These are phyloP conservation scores for Penicillium sp. DNA, from an alignment of 2,329 filamentous ascomycete species.

Conservation along the genomic window DNA sequence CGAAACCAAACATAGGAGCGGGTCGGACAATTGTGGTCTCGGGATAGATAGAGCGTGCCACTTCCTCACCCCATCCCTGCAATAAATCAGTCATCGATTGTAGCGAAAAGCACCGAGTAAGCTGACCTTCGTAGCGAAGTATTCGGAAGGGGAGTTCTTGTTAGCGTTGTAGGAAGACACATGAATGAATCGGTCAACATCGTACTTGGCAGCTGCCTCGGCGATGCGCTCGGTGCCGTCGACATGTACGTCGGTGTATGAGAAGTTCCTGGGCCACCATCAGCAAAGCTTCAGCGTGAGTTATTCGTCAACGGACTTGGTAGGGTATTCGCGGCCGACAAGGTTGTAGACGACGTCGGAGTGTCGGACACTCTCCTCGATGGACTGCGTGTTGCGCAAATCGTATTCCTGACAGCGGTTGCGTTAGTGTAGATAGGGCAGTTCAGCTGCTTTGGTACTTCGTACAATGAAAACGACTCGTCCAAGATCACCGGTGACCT, in stretches of 20 bases:
- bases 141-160: conserved; percentile 80
- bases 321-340: conserved; percentile 91
- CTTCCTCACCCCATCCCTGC: conserved; percentile 77
- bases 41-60: conserved; percentile 87
- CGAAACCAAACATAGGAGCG: conserved; percentile 91
- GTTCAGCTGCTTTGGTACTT: neutral
- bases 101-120: neutral
- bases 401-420: conserved; percentile 76
- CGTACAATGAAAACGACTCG: conserved; percentile 81
- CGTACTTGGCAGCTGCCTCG: conserved; percentile 95
- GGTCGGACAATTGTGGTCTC: conserved; percentile 97
- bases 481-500: conserved; percentile 93
- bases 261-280: conserved; percentile 76
- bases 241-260: conserved; percentile 88
- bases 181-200: conserved; percentile 95
- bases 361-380: conserved; percentile 95
- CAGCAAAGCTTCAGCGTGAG: conserved; percentile 30
- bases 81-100: conserved; percentile 16
- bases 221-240: conserved; percentile 91
- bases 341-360: conserved; percentile 98
- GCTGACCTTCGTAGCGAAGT: conserved; percentile 83
- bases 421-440: conserved; percentile 21
- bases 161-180: conserved; percentile 93
- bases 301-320: conserved; percentile 70
- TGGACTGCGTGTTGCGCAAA: conserved; percentile 88